These are phyloP conservation scores for Metschnikowia peoriensis DNA, from an alignment of 805 yeast genomes.

Conservation along the genomic window DNA sequence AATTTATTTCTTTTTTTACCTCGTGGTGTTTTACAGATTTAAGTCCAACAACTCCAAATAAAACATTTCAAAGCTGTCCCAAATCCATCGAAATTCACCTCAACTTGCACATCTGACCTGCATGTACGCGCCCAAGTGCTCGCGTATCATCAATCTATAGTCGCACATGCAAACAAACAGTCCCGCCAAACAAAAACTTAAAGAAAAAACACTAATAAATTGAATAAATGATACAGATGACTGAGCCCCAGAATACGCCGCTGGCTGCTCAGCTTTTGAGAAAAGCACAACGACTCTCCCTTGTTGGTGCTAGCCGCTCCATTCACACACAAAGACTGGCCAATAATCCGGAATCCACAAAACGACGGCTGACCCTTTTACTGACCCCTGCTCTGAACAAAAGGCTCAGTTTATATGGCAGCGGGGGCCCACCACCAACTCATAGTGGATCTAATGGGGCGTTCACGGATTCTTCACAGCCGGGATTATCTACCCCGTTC, in stretches of 20 bases:
- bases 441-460: not conserved
- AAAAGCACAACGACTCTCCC: conserved; percentile 18
- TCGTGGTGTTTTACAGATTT: too few species aligned
- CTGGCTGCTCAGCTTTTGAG: conserved; percentile 15
- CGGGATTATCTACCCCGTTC: conserved; percentile 6
- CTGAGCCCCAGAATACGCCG: conserved; percentile 15
- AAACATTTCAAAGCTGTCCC: too few species aligned
- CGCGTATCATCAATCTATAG: not conserved
- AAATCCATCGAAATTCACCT: too few species aligned
- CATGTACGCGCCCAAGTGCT: not conserved
- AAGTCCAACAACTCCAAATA: too few species aligned
- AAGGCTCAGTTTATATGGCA: conserved; percentile 13
- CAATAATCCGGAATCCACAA: conserved; percentile 19
- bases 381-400: conserved; percentile 35
- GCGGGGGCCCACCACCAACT: conserved; percentile 1
- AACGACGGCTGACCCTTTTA: conserved; percentile 29
- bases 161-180: conserved; percentile 1
- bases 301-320: conserved; percentile 20
- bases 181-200: not conserved
- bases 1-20: too few species aligned
- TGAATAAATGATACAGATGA: not conserved
- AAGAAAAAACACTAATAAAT: not conserved
- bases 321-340: conserved; percentile 21
- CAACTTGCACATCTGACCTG: not conserved
- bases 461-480: not conserved